Evolutionary conservation across 2,329 filamentous ascomycete genomes (phyloP), one percentile per base, ranked within the genome.

Genomic region (Aschersonia sp.): DNA sequence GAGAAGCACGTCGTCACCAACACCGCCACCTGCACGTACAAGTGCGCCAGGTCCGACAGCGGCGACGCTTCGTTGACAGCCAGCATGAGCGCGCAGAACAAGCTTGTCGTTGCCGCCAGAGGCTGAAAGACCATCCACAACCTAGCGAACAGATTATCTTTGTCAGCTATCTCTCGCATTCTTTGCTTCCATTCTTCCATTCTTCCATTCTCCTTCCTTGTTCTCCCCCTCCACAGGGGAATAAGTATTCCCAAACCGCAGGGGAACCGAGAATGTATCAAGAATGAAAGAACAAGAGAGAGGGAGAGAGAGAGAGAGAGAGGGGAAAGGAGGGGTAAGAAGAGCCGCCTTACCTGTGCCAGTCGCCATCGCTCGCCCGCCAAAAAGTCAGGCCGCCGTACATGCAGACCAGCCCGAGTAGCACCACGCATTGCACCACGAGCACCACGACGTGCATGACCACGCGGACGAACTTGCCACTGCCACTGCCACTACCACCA

Each of bases 401-500:
- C 9, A 56, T 53, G 9, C 58, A 53, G 29, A 60, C 55, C 14
- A 61, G 53, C 0, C 41, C 49, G 35, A 60, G 40, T n/a, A 57
- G 51, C 7, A 54, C 54, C 2, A 49, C 29, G 45, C 54, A 56
- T 48, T 64, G 57, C 42, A 57, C 8, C 22, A 41, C 52, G n/a
- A 64, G 49, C 45, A 61, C 49, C 39, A 58, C 45, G 7, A 53
- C 56, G 32, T 62, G 60, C 41, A 60, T 52, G n/a, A 53, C 47
- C 31, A 55, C 31, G 32, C 32, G 51, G 50, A 54, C 32, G 46
- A 49, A 10, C 44, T 48, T 45, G 50, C 52, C 50, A 4, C 45
- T 14, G 41, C 12, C 7, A 42, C 22, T n/a, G 7, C 41, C 9
- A 11, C 8, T 11, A 11, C 7, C 7, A 14, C 14, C 8, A 12